Conservation (phyloP, 2,329 filamentous ascomycete genomes). For the Aspergillus novofumigatus region DNA sequence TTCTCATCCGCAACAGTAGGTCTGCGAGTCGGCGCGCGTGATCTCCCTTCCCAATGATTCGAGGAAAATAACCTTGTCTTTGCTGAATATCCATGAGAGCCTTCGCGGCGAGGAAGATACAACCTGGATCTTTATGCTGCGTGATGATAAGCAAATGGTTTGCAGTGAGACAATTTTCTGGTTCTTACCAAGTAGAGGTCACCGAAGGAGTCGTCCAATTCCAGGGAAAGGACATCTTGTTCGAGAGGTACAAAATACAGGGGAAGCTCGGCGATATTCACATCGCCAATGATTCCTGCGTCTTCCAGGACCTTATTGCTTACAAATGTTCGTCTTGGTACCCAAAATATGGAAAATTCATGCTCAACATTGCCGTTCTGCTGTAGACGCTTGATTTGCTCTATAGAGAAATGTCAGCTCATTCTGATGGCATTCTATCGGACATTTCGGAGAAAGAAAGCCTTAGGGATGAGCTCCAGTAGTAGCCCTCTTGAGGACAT, state of each 20-base stretch:
- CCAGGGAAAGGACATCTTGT: conserved; percentile 83
- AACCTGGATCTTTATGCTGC: conserved; percentile 78
- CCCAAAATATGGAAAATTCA: conserved; percentile 96
- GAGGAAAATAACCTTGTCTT: conserved; percentile 86
- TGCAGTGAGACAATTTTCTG: background rate
- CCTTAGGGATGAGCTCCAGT: conserved; percentile 40
- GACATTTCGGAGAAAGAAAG: conserved; percentile 35
- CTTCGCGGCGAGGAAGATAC: conserved; percentile 82
- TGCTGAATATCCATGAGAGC: conserved; percentile 93
- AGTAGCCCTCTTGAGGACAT: background rate
- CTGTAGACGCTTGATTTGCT: conserved; percentile 85
- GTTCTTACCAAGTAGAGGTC: conserved; percentile 72
- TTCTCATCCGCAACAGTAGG: conserved; percentile 82
- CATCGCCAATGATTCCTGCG: conserved; percentile 86
- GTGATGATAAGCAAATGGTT: conserved; percentile 1
- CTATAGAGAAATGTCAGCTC: conserved; percentile 60
- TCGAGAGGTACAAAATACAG: conserved; percentile 89
- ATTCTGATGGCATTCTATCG: conserved; percentile 50
- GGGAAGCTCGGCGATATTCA: conserved; percentile 81
- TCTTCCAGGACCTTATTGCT: conserved; percentile 91
- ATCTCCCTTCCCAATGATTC: conserved; percentile 92
- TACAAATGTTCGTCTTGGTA: conserved; percentile 84
- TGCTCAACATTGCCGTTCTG: conserved; percentile 85
- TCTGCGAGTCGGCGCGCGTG: conserved; percentile 87
- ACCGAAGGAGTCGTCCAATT: conserved; percentile 79